These are phyloP conservation scores for Allium sativum DNA, from an alignment of 106 monocot species.

Conservation along the genomic window DNA sequence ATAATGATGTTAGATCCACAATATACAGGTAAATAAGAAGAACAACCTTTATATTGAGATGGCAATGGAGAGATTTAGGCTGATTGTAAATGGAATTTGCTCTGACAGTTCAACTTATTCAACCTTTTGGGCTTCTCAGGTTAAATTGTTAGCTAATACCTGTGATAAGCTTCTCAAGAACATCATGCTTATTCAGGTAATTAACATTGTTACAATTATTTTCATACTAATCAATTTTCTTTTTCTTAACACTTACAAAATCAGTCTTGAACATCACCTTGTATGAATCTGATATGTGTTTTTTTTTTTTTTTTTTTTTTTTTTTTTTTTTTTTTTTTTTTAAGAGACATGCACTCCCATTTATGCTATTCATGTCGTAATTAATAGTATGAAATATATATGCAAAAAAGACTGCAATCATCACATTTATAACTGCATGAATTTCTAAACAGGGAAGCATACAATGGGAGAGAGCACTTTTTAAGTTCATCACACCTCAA, in stretches of 20 bases:
- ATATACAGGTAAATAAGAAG: slow-evolving; percentile 28
- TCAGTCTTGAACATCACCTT: no score
- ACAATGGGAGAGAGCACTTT: slow-evolving; percentile 38
- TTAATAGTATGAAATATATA: no score
- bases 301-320: no score
- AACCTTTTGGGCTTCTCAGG: slow-evolving; percentile 21
- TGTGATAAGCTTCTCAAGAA: slow-evolving; percentile 30
- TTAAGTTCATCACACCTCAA: slow-evolving; percentile 12
- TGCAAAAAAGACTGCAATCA: no score
- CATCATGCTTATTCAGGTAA: slow-evolving; percentile 45
- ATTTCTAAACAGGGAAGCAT: slow-evolving; percentile 19
- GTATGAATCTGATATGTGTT: no score
- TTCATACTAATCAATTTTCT: no score
- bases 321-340: no score
- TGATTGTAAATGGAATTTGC: slow-evolving; percentile 38
- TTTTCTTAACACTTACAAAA: no score
- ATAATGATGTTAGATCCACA: neutral
- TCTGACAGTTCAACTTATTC: slow-evolving; percentile 20
- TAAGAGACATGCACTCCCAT: no score
- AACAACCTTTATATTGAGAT: slow-evolving; percentile 25
- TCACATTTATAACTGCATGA: neutral
- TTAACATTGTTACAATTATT: neutral
- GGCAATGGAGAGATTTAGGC: slow-evolving; percentile 28
- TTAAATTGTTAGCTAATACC: slow-evolving; percentile 8
- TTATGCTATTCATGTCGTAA: no score